These are phyloP conservation scores for Schoenoplectus tabernaemontani DNA, from an alignment of 202 grass and related monocot genomes.

Conservation along the genomic window DNA sequence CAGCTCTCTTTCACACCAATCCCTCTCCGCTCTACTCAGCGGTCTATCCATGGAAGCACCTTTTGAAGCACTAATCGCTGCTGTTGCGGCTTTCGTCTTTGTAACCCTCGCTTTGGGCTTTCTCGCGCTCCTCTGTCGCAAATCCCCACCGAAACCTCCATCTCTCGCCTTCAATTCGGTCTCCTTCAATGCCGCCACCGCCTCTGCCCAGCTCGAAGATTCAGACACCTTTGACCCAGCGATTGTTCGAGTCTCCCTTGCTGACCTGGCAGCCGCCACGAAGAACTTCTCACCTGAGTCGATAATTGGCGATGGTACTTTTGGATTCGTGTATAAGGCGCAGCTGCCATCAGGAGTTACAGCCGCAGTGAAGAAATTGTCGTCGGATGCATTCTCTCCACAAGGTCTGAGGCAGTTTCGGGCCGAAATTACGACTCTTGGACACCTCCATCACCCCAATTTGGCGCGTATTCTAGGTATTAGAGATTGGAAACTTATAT, in stretches of 20 bases:
- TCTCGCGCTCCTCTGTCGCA: slow-evolving; percentile 34
- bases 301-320: slow-evolving; percentile 88
- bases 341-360: slow-evolving; percentile 30
- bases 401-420: slow-evolving; percentile 70
- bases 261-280: slow-evolving; percentile 54
- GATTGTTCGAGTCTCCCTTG: slow-evolving; percentile 47
- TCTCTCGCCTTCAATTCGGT: neutral
- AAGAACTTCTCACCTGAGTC: slow-evolving; percentile 54
- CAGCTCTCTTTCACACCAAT: neutral
- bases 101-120: slow-evolving; percentile 32
- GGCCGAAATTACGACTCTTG: slow-evolving; percentile 76
- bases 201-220: neutral
- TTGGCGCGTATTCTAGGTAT: slow-evolving; percentile 46
- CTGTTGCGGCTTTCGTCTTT: slow-evolving; percentile 24
- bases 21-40: neutral
- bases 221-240: slow-evolving; percentile 29
- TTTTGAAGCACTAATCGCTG: slow-evolving; percentile 29
- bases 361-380: slow-evolving; percentile 59
- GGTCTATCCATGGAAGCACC: slow-evolving; percentile 35
- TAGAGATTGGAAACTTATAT: neutral
- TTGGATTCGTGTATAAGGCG: slow-evolving; percentile 90
- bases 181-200: neutral
- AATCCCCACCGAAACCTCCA: neutral
- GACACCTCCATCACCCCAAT: slow-evolving; percentile 57
- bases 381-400: slow-evolving; percentile 34